Base-by-base conservation (phyloP, 345 rosid species). In the Brassica cretica region DNA sequence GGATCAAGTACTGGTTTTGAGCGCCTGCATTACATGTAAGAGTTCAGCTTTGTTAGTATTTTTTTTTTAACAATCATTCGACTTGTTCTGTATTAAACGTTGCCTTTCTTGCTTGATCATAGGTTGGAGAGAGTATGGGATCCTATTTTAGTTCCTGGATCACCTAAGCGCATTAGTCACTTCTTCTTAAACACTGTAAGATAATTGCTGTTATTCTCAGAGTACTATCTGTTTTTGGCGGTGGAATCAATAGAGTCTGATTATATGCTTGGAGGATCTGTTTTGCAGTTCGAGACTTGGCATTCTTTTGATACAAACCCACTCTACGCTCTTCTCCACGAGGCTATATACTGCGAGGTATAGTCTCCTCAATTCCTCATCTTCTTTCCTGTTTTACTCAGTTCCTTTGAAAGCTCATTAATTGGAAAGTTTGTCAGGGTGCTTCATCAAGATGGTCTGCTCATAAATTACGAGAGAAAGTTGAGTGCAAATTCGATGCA, bases 81-180 rank as follows among this genome's bases (percentile, higher is more conserved):
- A 37, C 35, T 0, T 64, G 3, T 16, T 65, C 46, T 70, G 8
- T 68, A 4, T 37, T 69, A 32, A 66, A 33, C 24, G 3, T 33
- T 18, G 27, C 24, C 75, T 66, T 33, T 73, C 49, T 65, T 49
- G 0, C 5, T 56, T 32, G 35, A 63, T 39, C 74, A 33, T 65
- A 95, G 99, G 91, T 77, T 95, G 78, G 96, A 95, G 88, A 90
- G 91, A 78, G 93, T 82, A 8, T 95, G 99, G 98, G 98, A 95
- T 88, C 98, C 99, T 18, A 56, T 82, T 24, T 73, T 93, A 82
- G 91, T 93, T 78, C 86, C 91, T 5, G 94, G 89, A 81, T 80
- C 92, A 71, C 84, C 80, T 55, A 95, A 92, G 82, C 63, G 53
- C 70, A 83, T 95, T 11, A 91, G 94, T 84, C 80, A 78, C 60